Base-by-base conservation (phyloP, 2,329 filamentous ascomycete species). In the Ophiognomonia clavigignenti-juglandacearum region DNA sequence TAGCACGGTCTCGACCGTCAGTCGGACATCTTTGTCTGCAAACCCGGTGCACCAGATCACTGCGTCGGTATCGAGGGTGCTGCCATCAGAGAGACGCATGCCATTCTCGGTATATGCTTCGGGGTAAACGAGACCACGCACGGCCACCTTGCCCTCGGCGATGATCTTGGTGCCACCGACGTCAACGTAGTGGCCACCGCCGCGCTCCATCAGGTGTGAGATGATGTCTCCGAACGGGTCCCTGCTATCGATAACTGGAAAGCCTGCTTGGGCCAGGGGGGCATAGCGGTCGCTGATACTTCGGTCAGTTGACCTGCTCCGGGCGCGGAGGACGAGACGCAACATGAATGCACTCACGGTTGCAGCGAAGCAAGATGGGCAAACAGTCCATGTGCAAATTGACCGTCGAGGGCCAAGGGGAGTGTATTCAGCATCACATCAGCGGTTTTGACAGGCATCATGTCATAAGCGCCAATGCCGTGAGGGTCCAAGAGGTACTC, bases 1-100 rank as follows among this genome's bases (percentile, higher is more conserved):
- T 2, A 68, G 45, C 3, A 65, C 56, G 11, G 56, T 57, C 2
- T 53, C 50, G 0, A 59, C 60, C 1, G 51, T 57, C 5, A 52
- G 41, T 3, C 60, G 52, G 11, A 56, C 57, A 40, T 72, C 56
- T 20, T 48, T 51, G 48, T 64, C 60, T 1, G 56, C 53, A 45
- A 64, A 71, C 9, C 67, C 66, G 0, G 66, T 71, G 51, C 66
- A 69, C 66, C 66, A 69, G 3, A 69, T 47, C 3, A 71, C 54
- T 2, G 62, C 66, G 49, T 70, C 66, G 0, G 57, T 59, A 3
- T 66, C 62, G 9, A 63, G 37, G 2, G 18, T 47, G 39, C 53
- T 66, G 4, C 61, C 62, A 43, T 69, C 66, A 2, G 58, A 61
- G 14, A 69, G 60, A 4, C 39, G 53, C 13, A 69, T 48, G 0